A percentile compares a stretch with the other conserved stretches of the same genome.
phyloP scores from a whole-genome alignment of 2,329 filamentous ascomycete genomes.

The Aspergillus cejpii region DNA sequence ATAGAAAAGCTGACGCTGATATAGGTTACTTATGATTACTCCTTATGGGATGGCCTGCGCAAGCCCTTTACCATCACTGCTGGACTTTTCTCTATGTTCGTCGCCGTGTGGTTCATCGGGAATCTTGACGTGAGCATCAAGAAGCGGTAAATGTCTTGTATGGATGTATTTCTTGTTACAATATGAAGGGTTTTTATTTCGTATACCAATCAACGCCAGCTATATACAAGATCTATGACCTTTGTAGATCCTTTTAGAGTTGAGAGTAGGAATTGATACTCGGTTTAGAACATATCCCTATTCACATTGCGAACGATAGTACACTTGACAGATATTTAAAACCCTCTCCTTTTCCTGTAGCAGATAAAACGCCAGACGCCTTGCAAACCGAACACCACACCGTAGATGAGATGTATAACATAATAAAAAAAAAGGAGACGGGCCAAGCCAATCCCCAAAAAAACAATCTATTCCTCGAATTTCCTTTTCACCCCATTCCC shows the following conservation, averaged over 20 bases:
- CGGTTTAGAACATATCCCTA: too few species aligned
- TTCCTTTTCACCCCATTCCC: slow-evolving; percentile 39
- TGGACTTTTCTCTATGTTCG: slow-evolving; percentile 67
- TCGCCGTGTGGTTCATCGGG: slow-evolving; percentile 66
- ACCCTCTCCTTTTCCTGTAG: neutral
- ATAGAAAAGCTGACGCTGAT: slow-evolving; percentile 4
- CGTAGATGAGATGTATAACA: neutral
- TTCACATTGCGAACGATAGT: too few species aligned
- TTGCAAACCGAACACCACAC: slow-evolving; percentile 12
- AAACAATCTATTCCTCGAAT: slow-evolving; percentile 31
- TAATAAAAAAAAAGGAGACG: slow-evolving; percentile 4
- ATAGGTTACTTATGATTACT: slow-evolving; percentile 74
- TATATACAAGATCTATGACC: neutral
- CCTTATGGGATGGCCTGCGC: slow-evolving; percentile 64
- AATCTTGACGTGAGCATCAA: slow-evolving; percentile 76
- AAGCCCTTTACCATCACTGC: slow-evolving; percentile 80
- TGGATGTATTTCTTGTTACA: slow-evolving; percentile 16
- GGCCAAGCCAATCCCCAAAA: too few species aligned
- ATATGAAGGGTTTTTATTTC: slow-evolving; percentile 10
- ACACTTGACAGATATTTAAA: too few species aligned
- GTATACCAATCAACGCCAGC: neutral
- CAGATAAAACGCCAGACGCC: slow-evolving; percentile 16
- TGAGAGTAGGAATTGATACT: too few species aligned
- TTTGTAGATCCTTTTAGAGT: neutral
- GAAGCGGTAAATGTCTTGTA: slow-evolving; percentile 40